Conservation (phyloP, 306 rosid genomes). For the Astragalus glycyphyllos region DNA sequence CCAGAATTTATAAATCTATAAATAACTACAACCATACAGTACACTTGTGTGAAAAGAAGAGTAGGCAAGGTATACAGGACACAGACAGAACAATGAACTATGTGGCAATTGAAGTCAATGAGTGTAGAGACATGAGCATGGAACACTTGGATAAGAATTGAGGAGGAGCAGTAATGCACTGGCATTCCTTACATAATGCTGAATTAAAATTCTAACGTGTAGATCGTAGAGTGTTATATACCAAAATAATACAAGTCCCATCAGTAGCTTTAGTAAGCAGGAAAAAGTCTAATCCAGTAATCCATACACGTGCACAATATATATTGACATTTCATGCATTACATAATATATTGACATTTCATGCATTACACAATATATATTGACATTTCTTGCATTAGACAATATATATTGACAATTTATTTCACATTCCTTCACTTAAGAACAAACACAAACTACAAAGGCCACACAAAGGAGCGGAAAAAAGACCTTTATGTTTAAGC, state of each 20-base stretch:
- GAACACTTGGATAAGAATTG: slow-evolving; percentile 8
- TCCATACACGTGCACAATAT: slow-evolving; percentile 13
- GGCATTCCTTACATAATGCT: slow-evolving; percentile 4
- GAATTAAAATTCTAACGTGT: slow-evolving; percentile 10
- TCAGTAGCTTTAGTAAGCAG: slow-evolving; percentile 1
- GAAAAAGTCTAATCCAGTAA: slow-evolving; percentile 16
- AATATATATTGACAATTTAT: not conserved
- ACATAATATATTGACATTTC: not conserved
- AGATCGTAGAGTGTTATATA: not conserved
- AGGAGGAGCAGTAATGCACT: not conserved
- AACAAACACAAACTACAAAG: slow-evolving; percentile 13
- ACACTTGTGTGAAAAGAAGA: slow-evolving; percentile 15
- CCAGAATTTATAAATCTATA: slow-evolving; percentile 8
- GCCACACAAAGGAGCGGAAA: slow-evolving; percentile 24
- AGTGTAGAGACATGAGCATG: slow-evolving; percentile 16
- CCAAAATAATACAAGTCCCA: slow-evolving; percentile 29
- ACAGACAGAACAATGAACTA: not conserved
- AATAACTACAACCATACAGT: slow-evolving; percentile 6
- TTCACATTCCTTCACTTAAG: not conserved
- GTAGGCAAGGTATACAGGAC: slow-evolving; percentile 9
- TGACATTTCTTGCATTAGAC: slow-evolving; percentile 11
- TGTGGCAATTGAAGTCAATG: slow-evolving; percentile 3
- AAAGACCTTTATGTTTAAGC: slow-evolving; percentile 34
- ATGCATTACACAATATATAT: not conserved
- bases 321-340: slow-evolving; percentile 21